These are phyloP conservation scores for Ceratobasidium theobromae DNA, from an alignment of 1,284 basidiomycete genomes.

Conservation along the genomic window DNA sequence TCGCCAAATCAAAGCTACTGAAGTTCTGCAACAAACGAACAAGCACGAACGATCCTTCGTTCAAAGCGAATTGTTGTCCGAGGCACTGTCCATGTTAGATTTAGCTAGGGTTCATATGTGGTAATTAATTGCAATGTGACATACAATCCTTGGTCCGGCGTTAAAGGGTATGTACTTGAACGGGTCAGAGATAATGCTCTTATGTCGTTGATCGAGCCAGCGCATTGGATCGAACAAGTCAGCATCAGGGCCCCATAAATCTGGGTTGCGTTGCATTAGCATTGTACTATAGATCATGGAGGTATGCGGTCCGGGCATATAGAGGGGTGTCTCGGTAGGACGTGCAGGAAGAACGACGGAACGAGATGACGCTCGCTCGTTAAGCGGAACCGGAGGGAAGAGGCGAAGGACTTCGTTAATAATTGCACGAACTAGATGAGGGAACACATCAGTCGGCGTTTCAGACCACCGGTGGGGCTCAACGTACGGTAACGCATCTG, in stretches of 20 bases:
- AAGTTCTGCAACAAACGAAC: constrained; percentile 34
- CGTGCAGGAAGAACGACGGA: constrained; percentile 19
- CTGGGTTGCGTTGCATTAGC: constrained; percentile 44
- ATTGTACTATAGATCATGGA: constrained; percentile 30
- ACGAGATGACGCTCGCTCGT: constrained; percentile 26
- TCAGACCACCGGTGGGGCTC: background rate
- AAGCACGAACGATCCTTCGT: constrained; percentile 35
- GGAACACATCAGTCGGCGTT: background rate
- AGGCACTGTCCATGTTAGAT: background rate
- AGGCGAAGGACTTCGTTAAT: constrained; percentile 36
- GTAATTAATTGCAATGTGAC: background rate
- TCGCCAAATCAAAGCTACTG: constrained; percentile 32
- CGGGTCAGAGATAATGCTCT: constrained; percentile 37
- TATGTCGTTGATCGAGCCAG: constrained; percentile 50
- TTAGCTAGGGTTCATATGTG: background rate
- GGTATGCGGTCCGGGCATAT: constrained; percentile 27
- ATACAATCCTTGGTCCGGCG: constrained; percentile 35
- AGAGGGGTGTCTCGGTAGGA: constrained; percentile 17
- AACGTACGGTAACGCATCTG: constrained; percentile 35
- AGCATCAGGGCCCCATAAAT: constrained; percentile 56
- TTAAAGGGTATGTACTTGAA: constrained; percentile 36
- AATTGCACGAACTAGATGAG: constrained; percentile 27
- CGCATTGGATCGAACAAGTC: constrained; percentile 55
- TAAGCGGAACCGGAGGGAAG: constrained; percentile 33
- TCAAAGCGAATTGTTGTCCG: constrained; percentile 35